Base-by-base conservation (phyloP, 192 early-diverging fungal genomes). In the Lobosporangium transversale region DNA sequence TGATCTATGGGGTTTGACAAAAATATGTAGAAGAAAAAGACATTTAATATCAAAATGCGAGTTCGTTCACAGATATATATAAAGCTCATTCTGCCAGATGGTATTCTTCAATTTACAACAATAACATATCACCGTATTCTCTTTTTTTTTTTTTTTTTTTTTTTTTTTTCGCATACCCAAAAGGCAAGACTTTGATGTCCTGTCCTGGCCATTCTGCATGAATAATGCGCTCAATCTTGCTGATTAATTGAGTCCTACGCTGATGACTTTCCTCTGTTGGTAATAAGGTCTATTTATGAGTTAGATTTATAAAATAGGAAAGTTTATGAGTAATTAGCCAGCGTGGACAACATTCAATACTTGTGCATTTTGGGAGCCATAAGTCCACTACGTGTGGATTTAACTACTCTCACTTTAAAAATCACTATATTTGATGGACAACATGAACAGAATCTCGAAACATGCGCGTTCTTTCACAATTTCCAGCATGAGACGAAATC, bases 1-100 rank as follows among this genome's bases (percentile, higher is more conserved):
- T 9, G 96, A 97, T 30, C 91, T 93, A 62, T 18, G 54, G 10
- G 15, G 29, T 5, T 49, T 10, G 47, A 21, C 47, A 21, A 40
- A 40, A 40, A 40, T 14, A 40, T 7, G 37, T 14, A 40, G 37
- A 35, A n/a, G 33, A 36, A 54, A 54, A n/a, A n/a, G n/a, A 54
- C 5, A 54, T 50, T 2, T n/a, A n/a, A n/a, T n/a, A n/a, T n/a
- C n/a, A n/a, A n/a, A n/a, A n/a, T n/a, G n/a, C n/a, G n/a, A n/a
- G n/a, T n/a, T n/a, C n/a, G n/a, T 14, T 40, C 37, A 40, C 37
- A 40, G 14, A 48, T n/a, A 11, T 48, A 48, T 21, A 21, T 48
- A n/a, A 6, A n/a, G n/a, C n/a, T n/a, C n/a, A n/a, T n/a, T n/a
- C n/a, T n/a, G n/a, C n/a, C n/a, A n/a, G n/a, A n/a, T n/a, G n/a